These are phyloP conservation scores for Clonostachys byssicola DNA, from an alignment of 2,329 filamentous ascomycete species.

Conservation along the genomic window DNA sequence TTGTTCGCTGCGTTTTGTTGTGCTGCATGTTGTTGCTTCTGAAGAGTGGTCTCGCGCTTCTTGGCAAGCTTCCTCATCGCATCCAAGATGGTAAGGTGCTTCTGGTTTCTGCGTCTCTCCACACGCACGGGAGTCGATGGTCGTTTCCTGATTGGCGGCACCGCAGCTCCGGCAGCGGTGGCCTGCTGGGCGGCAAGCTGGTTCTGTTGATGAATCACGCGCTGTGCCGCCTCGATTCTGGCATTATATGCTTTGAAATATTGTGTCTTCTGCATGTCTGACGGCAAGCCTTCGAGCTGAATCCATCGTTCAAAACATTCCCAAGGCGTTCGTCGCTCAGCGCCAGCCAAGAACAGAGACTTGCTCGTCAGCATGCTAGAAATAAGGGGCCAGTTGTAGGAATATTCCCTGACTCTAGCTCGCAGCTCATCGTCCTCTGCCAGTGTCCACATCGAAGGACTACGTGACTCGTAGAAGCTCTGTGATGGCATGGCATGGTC, in stretches of 20 bases:
- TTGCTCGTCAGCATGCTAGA: constrained; percentile 72
- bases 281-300: constrained; percentile 81
- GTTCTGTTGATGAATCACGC: constrained; percentile 48
- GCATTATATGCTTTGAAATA: constrained; percentile 78
- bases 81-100: constrained; percentile 85
- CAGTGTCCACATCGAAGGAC: constrained; percentile 86
- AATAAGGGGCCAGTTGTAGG: constrained; percentile 97
- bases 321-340: constrained; percentile 91
- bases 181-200: constrained; percentile 48
- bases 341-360: constrained; percentile 76
- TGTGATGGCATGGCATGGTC: constrained; percentile 89
- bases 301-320: constrained; percentile 99
- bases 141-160: constrained; percentile 50
- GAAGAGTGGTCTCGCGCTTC: constrained; percentile 79
- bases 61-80: constrained; percentile 94
- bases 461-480: constrained; percentile 83
- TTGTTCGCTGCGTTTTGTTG: constrained; percentile 73
- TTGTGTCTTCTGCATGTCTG: constrained; percentile 90
- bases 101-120: constrained; percentile 79
- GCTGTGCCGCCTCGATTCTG: constrained; percentile 56
- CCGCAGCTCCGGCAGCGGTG: constrained; percentile 23
- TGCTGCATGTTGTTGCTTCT: constrained; percentile 87
- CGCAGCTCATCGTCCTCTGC: constrained; percentile 89
- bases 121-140: constrained; percentile 79
- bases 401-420: constrained; percentile 81